phyloP scores from a whole-genome alignment of 2,329 filamentous ascomycete genomes.

The Ceratocystis destructans region DNA sequence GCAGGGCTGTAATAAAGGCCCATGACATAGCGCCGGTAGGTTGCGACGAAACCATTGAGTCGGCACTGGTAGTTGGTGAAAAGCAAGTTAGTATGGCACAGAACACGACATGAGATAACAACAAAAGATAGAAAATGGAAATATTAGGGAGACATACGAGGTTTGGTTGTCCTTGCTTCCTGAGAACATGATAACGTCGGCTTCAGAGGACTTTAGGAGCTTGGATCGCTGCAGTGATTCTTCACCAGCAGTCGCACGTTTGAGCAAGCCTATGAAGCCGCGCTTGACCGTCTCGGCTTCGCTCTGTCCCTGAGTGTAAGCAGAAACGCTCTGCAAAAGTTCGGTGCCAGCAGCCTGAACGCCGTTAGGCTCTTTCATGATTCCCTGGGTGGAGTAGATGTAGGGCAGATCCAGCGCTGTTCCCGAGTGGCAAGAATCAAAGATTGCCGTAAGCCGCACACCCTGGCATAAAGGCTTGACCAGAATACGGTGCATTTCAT shows the following conservation, averaged over 20 bases:
- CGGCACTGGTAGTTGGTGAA: constrained; percentile 45
- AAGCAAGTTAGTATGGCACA: no score
- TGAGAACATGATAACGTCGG: constrained; percentile 95
- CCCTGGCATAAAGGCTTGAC: constrained; percentile 42
- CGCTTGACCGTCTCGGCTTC: constrained; percentile 36
- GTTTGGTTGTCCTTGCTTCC: constrained; percentile 96
- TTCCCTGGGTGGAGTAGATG: constrained; percentile 54
- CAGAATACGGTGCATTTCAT: constrained; percentile 69
- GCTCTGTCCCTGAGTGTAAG: constrained; percentile 28
- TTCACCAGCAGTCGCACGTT: constrained; percentile 54
- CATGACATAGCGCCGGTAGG: constrained; percentile 97
- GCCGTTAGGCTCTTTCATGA: constrained; percentile 54
- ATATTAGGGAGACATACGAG: constrained; percentile 46
- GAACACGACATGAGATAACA: constrained; percentile 10
- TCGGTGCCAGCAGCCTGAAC: constrained; percentile 55
- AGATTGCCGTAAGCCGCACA: constrained; percentile 48
- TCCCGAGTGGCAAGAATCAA: constrained; percentile 54
- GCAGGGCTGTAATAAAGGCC: constrained; percentile 85
- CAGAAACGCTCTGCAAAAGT: constrained; percentile 44
- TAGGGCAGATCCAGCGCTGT: constrained; percentile 54
- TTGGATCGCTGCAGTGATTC: constrained; percentile 69
- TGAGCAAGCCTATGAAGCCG: constrained; percentile 46
- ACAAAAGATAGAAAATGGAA: constrained; percentile 9
- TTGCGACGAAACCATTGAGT: constrained; percentile 79
- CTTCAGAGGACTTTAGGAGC: constrained; percentile 82